phyloP scores from a whole-genome alignment of 2,329 filamentous ascomycete genomes.

The Colletotrichum karsti region DNA sequence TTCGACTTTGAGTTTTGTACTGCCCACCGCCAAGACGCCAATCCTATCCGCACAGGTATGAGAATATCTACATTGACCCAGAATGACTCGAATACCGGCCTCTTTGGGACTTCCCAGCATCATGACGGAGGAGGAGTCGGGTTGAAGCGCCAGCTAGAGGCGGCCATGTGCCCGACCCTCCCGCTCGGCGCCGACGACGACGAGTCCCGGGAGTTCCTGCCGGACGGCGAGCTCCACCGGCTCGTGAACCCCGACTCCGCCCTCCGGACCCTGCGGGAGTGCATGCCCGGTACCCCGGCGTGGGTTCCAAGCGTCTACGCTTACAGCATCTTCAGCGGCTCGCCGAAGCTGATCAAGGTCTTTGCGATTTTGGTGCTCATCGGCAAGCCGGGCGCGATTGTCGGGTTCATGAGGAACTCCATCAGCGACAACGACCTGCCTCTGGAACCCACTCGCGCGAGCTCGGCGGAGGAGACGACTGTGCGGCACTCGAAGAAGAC shows the following conservation, averaged over 20 bases:
- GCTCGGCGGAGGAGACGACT: not conserved
- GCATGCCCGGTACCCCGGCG: not conserved
- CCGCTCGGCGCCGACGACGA: not conserved
- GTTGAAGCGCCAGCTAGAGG: not conserved
- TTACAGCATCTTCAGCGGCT: not conserved
- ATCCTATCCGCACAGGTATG: not conserved
- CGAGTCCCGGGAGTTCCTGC: not conserved
- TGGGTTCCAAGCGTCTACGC: not conserved
- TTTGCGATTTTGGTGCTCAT: not conserved
- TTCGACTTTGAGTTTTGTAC: not conserved
- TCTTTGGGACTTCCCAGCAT: not conserved
- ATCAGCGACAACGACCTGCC: not conserved
- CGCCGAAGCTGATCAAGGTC: not conserved
- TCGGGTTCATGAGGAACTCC: not conserved
- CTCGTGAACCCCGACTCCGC: not conserved
- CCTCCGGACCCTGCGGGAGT: not conserved
- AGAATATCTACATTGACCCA: not conserved
- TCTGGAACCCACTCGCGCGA: not conserved
- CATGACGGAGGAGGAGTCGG: not conserved
- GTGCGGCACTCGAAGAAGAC: not conserved
- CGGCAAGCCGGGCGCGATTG: not conserved
- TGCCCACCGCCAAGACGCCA: not conserved
- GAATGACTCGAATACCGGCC: not conserved
- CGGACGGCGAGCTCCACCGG: not conserved
- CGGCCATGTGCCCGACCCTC: not conserved